phyloP scores from a whole-genome alignment of 2,329 filamentous ascomycete genomes.

The Thielaviopsis ethacetica region DNA sequence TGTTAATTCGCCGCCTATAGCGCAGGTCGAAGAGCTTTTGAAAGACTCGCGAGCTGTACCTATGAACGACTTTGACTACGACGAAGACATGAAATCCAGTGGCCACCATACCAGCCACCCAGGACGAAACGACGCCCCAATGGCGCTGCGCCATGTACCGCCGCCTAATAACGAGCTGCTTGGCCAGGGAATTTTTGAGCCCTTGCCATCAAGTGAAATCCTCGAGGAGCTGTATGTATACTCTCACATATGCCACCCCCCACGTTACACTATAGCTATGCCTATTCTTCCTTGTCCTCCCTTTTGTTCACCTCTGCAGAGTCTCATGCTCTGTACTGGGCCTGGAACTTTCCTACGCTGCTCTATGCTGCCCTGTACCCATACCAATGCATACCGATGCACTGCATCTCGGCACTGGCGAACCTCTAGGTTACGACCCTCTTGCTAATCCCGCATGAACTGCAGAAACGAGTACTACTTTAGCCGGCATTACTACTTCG shows the following conservation, averaged over 20 bases:
- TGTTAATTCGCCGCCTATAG: conserved; percentile 24
- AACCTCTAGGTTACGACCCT: not conserved
- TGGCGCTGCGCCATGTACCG: not conserved
- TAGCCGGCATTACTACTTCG: conserved; percentile 49
- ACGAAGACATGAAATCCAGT: conserved; percentile 11
- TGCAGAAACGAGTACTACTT: conserved; percentile 60
- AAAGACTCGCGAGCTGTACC: conserved; percentile 38
- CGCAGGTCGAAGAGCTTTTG: conserved; percentile 67
- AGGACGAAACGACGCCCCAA: not conserved
- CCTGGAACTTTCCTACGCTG: not conserved
- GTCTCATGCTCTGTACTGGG: not conserved
- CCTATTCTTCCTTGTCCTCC: not conserved
- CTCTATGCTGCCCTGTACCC: not conserved
- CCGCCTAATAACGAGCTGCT: conserved; percentile 36
- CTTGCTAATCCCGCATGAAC: not conserved
- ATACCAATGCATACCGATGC: not conserved
- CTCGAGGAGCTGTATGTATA: conserved; percentile 61
- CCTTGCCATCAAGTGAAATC: conserved; percentile 59
- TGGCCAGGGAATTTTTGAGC: conserved; percentile 64
- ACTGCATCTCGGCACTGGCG: not conserved
- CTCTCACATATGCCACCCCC: not conserved
- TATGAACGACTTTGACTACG: conserved; percentile 16
- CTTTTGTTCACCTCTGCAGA: not conserved
- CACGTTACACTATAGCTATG: not conserved
- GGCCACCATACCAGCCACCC: not conserved